Conservation (phyloP, 306 rosid genomes). For the Casuarina glauca region DNA sequence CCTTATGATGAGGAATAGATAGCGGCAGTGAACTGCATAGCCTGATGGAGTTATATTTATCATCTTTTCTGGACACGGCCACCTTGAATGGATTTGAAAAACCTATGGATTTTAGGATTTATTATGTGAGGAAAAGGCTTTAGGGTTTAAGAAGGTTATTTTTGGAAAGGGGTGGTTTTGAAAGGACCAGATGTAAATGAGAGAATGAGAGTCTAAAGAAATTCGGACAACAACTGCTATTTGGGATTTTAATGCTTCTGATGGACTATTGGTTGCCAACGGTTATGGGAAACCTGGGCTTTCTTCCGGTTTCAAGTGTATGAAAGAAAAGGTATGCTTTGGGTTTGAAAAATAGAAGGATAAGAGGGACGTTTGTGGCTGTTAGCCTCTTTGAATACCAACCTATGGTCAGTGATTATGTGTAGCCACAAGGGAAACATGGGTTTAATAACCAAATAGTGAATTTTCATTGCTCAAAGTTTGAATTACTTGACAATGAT, state of each 20-base stretch:
- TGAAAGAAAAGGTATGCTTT: background rate
- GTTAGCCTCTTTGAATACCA: background rate
- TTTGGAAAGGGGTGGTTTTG: too few species aligned
- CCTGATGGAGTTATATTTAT: background rate
- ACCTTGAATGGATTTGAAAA: background rate
- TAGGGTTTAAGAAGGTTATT: background rate
- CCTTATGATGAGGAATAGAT: background rate
- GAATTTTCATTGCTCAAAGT: too few species aligned
- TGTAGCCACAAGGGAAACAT: too few species aligned
- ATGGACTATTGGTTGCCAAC: too few species aligned
- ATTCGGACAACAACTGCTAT: background rate
- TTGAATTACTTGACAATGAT: too few species aligned
- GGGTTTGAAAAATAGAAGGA: background rate
- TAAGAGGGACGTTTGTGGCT: background rate
- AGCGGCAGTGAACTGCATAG: background rate
- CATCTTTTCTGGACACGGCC: background rate
- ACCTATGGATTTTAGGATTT: background rate
- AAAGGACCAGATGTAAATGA: too few species aligned
- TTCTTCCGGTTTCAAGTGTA: background rate
- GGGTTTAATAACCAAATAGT: too few species aligned
- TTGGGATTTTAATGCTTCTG: background rate
- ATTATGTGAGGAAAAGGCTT: background rate
- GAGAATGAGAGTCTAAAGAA: background rate
- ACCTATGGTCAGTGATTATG: background rate
- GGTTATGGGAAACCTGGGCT: background rate